Evolutionary conservation across 2,329 filamentous ascomycete genomes (phyloP), one percentile per base, ranked within the genome.

Genomic region (Ophiostoma populinum): DNA sequence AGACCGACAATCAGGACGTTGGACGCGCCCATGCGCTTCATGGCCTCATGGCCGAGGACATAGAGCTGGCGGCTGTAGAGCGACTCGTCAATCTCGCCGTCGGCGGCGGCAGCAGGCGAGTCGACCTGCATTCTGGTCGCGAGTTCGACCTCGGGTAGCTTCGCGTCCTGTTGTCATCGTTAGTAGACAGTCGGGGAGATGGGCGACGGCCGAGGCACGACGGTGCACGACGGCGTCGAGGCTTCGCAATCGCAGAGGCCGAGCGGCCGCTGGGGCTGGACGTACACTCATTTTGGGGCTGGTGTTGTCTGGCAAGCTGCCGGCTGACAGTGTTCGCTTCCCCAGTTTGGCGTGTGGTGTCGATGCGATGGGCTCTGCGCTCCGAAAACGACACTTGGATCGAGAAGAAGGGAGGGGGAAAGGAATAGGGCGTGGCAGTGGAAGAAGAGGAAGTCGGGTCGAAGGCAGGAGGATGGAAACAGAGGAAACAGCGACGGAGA

Each of bases 11-110:
- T 68, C 35, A 98, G 79, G 40, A 98, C 72, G 52, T 95, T 92
- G 37, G 90, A 95, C 42, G 85, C 81, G 51, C 86, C 74, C 90
- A 98, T 98, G 51, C 90, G 85, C 68, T 92, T 95, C 90, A 98
- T 98, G 45, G 90, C 90, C 57, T 77, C 73, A 49, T 78, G 73
- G 43, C 73, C 73, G 34, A 77, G 55, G 41, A 78, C 75, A 51
- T 79, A 79, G 47, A 80, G 74, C 58, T 80, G 75, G 52, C 75
- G 67, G 53, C 74, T 79, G 62, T 80, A 80, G 47, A 80, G 70
- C 37, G 73, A 75, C 54, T 80, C 75, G 47, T 80, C 75, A 61
- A 80, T 80, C 43, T 76, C 72, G 51, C 52, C 60, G 40, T 56
- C 56, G 45, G 63, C 66, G 25, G 63, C 54, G 32, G 63, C 54